These are phyloP conservation scores for Chlorociboria aeruginascens DNA, from an alignment of 495 filamentous ascomycete species.

Conservation along the genomic window DNA sequence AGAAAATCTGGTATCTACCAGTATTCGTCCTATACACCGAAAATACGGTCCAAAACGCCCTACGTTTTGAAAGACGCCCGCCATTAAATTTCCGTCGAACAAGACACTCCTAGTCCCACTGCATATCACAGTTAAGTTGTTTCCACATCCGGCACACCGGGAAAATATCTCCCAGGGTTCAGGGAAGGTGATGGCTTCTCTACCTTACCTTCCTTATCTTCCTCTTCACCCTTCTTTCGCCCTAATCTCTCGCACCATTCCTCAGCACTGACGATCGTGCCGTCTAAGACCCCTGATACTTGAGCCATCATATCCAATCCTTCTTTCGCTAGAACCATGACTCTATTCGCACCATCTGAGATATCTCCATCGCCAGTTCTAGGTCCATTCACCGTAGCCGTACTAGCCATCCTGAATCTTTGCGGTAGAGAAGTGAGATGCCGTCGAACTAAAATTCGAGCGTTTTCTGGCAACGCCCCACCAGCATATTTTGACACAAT, in stretches of 20 bases:
- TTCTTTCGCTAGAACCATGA: conserved; percentile 73
- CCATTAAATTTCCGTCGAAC: background rate
- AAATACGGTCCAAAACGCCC: background rate
- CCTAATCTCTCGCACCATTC: conserved; percentile 73
- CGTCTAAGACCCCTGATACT: conserved; percentile 67
- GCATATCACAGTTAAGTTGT: background rate
- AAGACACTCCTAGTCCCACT: background rate
- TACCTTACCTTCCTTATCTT: conserved; percentile 2
- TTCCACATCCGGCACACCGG: background rate
- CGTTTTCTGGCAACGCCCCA: conserved; percentile 74
- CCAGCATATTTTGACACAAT: conserved; percentile 76
- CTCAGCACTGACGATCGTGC: conserved; percentile 78
- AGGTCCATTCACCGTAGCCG: conserved; percentile 2
- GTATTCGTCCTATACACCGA: background rate
- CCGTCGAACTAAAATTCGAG: conserved; percentile 58
- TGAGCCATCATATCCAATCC: conserved; percentile 82
- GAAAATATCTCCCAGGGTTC: background rate
- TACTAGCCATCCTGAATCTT: conserved; percentile 49
- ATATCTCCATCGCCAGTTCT: conserved; percentile 29
- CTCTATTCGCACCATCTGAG: conserved; percentile 47
- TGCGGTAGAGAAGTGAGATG: conserved; percentile 71
- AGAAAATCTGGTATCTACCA: background rate
- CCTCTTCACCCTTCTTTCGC: conserved; percentile 31
- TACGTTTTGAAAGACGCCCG: background rate
- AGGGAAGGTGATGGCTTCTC: conserved; percentile 6